phyloP scores from a whole-genome alignment of 2,329 filamentous ascomycete genomes.

The Monosporascus sp. region DNA sequence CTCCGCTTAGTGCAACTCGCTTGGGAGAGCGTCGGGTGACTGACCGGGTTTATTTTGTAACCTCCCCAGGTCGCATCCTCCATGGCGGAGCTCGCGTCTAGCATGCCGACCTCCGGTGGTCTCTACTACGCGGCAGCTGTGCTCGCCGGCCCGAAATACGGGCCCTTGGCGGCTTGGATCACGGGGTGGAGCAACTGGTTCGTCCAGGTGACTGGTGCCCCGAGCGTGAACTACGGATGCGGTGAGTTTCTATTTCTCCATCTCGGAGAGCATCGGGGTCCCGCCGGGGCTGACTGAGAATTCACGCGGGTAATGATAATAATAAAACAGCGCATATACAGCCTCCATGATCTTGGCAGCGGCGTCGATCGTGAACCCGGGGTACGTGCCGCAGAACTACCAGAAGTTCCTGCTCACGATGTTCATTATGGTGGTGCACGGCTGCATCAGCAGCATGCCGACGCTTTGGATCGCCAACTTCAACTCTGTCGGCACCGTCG shows the following conservation, averaged over 20 bases:
- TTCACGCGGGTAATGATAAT: too few relatives aligned
- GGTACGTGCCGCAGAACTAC: slow-evolving; percentile 59
- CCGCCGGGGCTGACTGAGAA: too few relatives aligned
- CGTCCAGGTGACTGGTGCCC: slow-evolving; percentile 27
- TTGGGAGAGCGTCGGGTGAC: too few relatives aligned
- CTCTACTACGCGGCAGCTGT: slow-evolving; percentile 71
- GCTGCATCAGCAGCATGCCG: slow-evolving; percentile 62
- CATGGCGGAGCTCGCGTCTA: slow-evolving; percentile 67
- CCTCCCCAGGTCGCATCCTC: slow-evolving; percentile 44
- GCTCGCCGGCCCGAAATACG: slow-evolving; percentile 43
- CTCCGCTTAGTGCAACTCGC: too few relatives aligned
- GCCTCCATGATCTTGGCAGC: slow-evolving; percentile 68
- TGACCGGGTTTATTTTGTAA: slow-evolving; percentile 1
- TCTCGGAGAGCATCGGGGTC: too few relatives aligned
- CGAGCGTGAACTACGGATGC: slow-evolving; percentile 27
- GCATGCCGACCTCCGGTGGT: slow-evolving; percentile 68
- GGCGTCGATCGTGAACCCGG: slow-evolving; percentile 60
- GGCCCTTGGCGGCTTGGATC: slow-evolving; percentile 28
- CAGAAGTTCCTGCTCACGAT: slow-evolving; percentile 65
- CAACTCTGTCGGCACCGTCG: slow-evolving; percentile 64
- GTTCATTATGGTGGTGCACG: slow-evolving; percentile 64
- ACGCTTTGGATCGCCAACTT: slow-evolving; percentile 65
- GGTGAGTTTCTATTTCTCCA: slow-evolving; percentile 15
- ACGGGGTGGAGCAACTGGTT: slow-evolving; percentile 31
- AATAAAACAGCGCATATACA: background rate